Evolutionary conservation across 2,329 filamentous ascomycete species (phyloP), one percentile per base, ranked within the genome.

Genomic region (Hymenoscyphus salicellus): DNA sequence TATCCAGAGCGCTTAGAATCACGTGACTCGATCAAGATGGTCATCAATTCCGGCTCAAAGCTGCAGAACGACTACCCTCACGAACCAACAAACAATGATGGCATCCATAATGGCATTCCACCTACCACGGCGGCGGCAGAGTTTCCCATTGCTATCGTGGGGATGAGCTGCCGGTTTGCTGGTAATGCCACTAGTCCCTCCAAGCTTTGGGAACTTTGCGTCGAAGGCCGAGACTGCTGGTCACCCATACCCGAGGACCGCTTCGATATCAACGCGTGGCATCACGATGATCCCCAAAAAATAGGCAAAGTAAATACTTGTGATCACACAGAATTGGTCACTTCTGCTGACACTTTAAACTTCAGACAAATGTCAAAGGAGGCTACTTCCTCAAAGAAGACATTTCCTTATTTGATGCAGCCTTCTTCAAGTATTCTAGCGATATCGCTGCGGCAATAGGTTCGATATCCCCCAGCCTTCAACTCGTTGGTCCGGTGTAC

Each of bases 361-460:
- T 33, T 5, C 32, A 60, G 58, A 43, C 58, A 5, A 60, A 60
- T 52, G 58, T 60, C 1, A 26, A 20, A 17, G 66, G 65, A 1
- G 67, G 67, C 16, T 56, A 69, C 49, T 69, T 67, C 30, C 38
- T 69, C 1, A 33, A 61, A 8, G 43, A 67, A 26, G 65, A 69
- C 49, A 30, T 65, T n/a, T 58, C 46, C 5, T 20, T 60, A 16
- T 70, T 70, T 57, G 64, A 70, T 62, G 63, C 65, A 8, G 33
- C 55, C 5, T 60, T 60, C 30, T 60, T 60, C 43, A 65, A 63
- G 17, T 63, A 65, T 43, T 55, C 67, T 5, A 33, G 46, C n/a
- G 56, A 66, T 43, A 58, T 64, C 28, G 60, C 69, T 57, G 73
- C 72, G 62, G 65, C 69, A 26, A 80, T 66, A 28, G 41, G 17